Base-by-base conservation (phyloP, 129 eudicot species). In the Erigeron canadensis region DNA sequence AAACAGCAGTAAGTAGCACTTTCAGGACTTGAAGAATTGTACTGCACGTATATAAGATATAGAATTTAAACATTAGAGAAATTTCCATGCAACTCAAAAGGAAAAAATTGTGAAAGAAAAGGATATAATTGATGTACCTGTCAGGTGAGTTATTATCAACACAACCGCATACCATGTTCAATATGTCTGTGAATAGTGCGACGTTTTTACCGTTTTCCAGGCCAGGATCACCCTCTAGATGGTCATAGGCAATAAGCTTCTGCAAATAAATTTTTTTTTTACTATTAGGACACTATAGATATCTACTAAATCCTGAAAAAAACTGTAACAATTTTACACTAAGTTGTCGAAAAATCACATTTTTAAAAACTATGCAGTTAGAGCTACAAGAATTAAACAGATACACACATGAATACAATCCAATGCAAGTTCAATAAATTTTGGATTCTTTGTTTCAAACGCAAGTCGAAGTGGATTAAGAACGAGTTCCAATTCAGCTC, bases 211-310 rank as follows among this genome's bases (percentile, higher is more conserved):
- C 95, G 59, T 86, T 88, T 68, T 85, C 96, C 50, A 92, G 69
- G 67, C 98, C 98, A 77, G 96, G 95, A 83, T 92, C 98, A 21
- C 98, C 96, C 75, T 92, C 98, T 54, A 92, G 85, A 78, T 89
- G 96, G 15, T 92, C 92, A 39, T 92, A 92, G 15, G 92, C 98
- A 71, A 92, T 89, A 84, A 92, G 98, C 89, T 92, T 92, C 98
- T 92, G 77, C 81, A 82, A 59, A 67, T 11, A 42, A 23, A 23
- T 1, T 1, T 23, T 23, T 28, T 78, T 50, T 28, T 60, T 41
- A 9, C 70, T n/a, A 38, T 61, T 18, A 40, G 22, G 41, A 18
- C 50, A 21, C 63, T 17, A 58, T 13, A 54, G 40, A 34, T 37
- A 6, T 19, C 38, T 47, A 62, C 13, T 2, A 28, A 17, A 45